These are phyloP conservation scores for Canavalia ensiformis DNA, from an alignment of 306 rosid species.

Conservation along the genomic window DNA sequence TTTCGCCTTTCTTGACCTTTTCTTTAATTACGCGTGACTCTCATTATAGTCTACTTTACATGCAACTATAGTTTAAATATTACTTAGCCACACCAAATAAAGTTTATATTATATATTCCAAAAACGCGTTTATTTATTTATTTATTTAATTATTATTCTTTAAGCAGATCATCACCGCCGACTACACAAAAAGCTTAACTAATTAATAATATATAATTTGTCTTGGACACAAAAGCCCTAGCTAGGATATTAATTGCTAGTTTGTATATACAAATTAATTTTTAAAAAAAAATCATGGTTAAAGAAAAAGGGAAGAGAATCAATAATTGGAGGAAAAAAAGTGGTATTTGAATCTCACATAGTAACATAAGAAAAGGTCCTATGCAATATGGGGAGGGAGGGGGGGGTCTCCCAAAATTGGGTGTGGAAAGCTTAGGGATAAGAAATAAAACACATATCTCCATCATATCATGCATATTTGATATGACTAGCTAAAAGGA, in stretches of 20 bases:
- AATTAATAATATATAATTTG: background rate
- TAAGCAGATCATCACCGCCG: conserved; percentile 43
- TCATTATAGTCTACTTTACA: conserved; percentile 51
- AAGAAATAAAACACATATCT: conserved; percentile 54
- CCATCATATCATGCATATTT: conserved; percentile 59
- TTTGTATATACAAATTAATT: background rate
- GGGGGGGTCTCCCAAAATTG: conserved; percentile 61
- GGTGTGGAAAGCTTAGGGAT: conserved; percentile 57
- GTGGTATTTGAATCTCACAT: conserved; percentile 38
- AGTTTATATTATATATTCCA: background rate
- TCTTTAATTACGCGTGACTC: conserved; percentile 68
- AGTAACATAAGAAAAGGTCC: conserved; percentile 53
- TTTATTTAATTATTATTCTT: background rate
- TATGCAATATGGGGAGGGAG: conserved; percentile 44
- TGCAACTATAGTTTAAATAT: conserved; percentile 45
- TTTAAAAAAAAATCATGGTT: background rate
- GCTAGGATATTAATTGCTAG: background rate
- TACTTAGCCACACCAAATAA: conserved; percentile 39
- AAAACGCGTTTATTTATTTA: conserved; percentile 42
- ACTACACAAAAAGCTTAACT: conserved; percentile 24
- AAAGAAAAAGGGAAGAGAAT: background rate
- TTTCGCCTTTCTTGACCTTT: conserved; percentile 53
- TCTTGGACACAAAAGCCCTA: conserved; percentile 25
- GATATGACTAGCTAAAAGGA: conserved; percentile 47
- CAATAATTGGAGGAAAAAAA: conserved; percentile 32